A percentile compares a stretch with the other conserved stretches of the same genome.
phyloP scores from a whole-genome alignment of 495 filamentous ascomycete species.

The Aspergillus hancockii region DNA sequence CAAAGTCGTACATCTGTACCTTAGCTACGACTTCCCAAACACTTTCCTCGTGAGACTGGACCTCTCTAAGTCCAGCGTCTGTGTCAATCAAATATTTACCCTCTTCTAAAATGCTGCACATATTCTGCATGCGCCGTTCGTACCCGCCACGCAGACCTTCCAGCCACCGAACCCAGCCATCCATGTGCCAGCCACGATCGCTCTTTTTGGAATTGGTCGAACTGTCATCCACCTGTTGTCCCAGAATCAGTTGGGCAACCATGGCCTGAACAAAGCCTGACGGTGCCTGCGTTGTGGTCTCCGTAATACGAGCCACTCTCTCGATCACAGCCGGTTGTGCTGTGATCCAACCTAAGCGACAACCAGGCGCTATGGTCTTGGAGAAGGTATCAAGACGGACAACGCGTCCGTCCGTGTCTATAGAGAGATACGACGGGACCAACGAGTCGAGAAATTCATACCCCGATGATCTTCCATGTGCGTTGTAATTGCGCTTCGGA shows the following conservation, averaged over 20 bases:
- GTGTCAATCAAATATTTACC: constrained; percentile 57
- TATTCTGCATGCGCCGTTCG: constrained; percentile 75
- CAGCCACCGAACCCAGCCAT: constrained; percentile 89
- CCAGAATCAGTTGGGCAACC: constrained; percentile 75
- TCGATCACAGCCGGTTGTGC: constrained; percentile 78
- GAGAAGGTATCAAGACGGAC: constrained; percentile 82
- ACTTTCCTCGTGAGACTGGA: constrained; percentile 39
- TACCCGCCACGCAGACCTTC: constrained; percentile 78
- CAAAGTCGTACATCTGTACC: constrained; percentile 68
- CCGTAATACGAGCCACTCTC: constrained; percentile 68
- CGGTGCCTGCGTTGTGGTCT: constrained; percentile 77
- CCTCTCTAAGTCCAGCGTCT: constrained; percentile 28
- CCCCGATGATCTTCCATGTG: constrained; percentile 59
- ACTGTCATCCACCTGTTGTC: constrained; percentile 48
- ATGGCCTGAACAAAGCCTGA: constrained; percentile 85
- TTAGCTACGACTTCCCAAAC: constrained; percentile 70
- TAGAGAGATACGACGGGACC: constrained; percentile 71
- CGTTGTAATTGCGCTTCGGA: constrained; percentile 42
- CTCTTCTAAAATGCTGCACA: constrained; percentile 69
- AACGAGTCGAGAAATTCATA: constrained; percentile 81
- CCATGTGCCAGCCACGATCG: constrained; percentile 69
- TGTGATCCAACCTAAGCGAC: constrained; percentile 76
- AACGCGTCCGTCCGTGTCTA: constrained; percentile 86
- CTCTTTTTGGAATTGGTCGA: constrained; percentile 26
- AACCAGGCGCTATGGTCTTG: constrained; percentile 78